Evolutionary conservation across 331 rosid genomes (phyloP).

Genomic region (Malus hybrid): DNA sequence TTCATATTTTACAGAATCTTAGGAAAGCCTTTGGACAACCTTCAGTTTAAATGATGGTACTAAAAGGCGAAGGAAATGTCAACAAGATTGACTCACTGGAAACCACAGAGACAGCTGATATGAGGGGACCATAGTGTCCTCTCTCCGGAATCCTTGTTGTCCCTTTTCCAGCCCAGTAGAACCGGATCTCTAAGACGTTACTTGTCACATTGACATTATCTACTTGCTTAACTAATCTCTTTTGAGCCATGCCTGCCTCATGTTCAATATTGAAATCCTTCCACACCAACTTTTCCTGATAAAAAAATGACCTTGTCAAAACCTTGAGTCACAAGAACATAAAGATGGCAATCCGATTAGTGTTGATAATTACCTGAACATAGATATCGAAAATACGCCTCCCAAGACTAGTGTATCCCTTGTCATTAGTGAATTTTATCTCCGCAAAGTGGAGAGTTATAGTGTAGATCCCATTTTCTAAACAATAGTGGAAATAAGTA

Average conservation of each 20-base stretch:
- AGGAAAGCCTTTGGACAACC: too few species aligned
- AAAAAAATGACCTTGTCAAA: constrained; percentile 4
- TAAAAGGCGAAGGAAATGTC: background rate
- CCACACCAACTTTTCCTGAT: constrained; percentile 43
- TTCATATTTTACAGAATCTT: too few species aligned
- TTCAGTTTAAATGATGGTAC: too few species aligned
- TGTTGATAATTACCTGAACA: constrained; percentile 56
- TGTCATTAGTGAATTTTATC: constrained; percentile 51
- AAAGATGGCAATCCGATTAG: background rate
- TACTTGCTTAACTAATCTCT: constrained; percentile 22
- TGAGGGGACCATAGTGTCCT: constrained; percentile 79
- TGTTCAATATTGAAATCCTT: constrained; percentile 27
- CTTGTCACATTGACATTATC: constrained; percentile 40
- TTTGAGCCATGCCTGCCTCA: constrained; percentile 40
- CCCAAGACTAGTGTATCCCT: constrained; percentile 53
- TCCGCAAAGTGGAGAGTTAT: constrained; percentile 76
- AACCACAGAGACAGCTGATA: constrained; percentile 72
- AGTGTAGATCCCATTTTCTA: constrained; percentile 69
- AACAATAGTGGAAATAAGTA: constrained; percentile 68
- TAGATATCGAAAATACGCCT: constrained; percentile 67
- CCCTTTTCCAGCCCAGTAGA: constrained; percentile 66
- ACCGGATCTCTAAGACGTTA: constrained; percentile 51
- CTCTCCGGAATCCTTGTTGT: constrained; percentile 50
- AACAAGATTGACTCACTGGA: constrained; percentile 44
- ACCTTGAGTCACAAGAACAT: constrained; percentile 9